phyloP scores from a whole-genome alignment of 1,284 basidiomycete genomes.

The Cutaneotrichosporon mucoides region DNA sequence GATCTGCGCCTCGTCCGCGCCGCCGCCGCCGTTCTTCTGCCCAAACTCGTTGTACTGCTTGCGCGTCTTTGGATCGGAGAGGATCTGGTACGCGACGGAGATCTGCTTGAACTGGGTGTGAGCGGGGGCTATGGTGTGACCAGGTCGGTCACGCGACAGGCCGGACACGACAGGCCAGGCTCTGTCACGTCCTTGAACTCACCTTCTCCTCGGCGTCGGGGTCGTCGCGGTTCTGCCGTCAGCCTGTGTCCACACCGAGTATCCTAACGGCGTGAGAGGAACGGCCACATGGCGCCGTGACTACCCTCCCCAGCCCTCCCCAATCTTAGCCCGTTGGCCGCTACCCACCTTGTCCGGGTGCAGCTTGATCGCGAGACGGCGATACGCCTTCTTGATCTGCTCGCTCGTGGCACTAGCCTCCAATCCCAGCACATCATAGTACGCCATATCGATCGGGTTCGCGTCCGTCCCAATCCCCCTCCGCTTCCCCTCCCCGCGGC shows the following conservation, averaged over 20 bases:
- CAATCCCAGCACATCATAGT: conserved; percentile 60
- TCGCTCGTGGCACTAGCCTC: conserved; percentile 40
- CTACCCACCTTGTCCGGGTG: conserved; percentile 53
- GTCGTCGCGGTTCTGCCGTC: conserved; percentile 76
- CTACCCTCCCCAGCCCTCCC: too few species aligned
- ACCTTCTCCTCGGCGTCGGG: conserved; percentile 79
- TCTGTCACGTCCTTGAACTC: conserved; percentile 19
- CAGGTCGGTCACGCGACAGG: not conserved
- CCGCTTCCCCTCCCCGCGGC: conserved; percentile 43
- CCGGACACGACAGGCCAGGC: not conserved
- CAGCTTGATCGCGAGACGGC: conserved; percentile 83
- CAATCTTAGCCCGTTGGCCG: too few species aligned
- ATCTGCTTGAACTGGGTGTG: conserved; percentile 67
- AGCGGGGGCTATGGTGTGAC: not conserved
- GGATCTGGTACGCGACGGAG: conserved; percentile 75
- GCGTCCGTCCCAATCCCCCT: conserved; percentile 76
- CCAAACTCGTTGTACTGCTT: conserved; percentile 87
- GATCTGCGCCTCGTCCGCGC: conserved; percentile 42
- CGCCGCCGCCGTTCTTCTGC: conserved; percentile 47
- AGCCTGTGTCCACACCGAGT: not conserved
- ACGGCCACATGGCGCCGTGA: too few species aligned
- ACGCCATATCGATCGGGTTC: conserved; percentile 78
- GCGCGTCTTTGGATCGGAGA: conserved; percentile 78
- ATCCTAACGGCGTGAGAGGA: too few species aligned
- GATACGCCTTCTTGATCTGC: conserved; percentile 88